Base-by-base conservation (phyloP, 345 rosid species). In the Euphorbia tirucalli region DNA sequence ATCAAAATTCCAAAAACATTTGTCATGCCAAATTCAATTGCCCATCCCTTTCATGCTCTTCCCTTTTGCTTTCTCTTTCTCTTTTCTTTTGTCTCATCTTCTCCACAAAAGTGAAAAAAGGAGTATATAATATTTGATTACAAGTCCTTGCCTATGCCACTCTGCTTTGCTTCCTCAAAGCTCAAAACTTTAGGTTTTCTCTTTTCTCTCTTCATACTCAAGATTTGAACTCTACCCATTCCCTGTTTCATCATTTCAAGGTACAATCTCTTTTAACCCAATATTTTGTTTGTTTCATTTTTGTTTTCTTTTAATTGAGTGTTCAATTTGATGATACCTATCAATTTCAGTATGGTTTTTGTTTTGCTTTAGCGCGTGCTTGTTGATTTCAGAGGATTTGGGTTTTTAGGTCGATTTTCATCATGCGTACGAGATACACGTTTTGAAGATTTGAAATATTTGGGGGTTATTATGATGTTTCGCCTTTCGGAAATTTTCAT, bases 1-100 rank as follows among this genome's bases (percentile, higher is more conserved):
- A 66, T 48, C 37, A 56, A 66, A 27, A 66, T 49, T 66, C 43
- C 14, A 65, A 49, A 46, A 61, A 61, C 35, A 32, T 35, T 24
- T 61, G 68, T 54, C 27, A 41, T 3, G 19, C 41, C 28, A 44
- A 56, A 5, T 56, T 56, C 25, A 61, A 56, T 24, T 62, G 74
- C 48, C 73, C 59, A 63, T 75, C 74, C 24, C 66, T 72, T 72
- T 72, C 75, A 41, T 22, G 63, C 63, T 76, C 62, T 22, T 28
- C 19, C 63, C 57, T 67, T 72, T 71, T 37, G 71, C 76, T 48
- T 35, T 61, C 21, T 13, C 65, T 62, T 31, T 68, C 37, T 46
- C 25, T 46, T 39, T 32, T 68, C 43, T 30, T 72, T 77, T 67
- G 70, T 77, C 76, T 77, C 76, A 72, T 72, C 64, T 77, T 72